Evolutionary conservation across 2,329 filamentous ascomycete species (phyloP).

Genomic region (Pseudogymnoascus sp.): DNA sequence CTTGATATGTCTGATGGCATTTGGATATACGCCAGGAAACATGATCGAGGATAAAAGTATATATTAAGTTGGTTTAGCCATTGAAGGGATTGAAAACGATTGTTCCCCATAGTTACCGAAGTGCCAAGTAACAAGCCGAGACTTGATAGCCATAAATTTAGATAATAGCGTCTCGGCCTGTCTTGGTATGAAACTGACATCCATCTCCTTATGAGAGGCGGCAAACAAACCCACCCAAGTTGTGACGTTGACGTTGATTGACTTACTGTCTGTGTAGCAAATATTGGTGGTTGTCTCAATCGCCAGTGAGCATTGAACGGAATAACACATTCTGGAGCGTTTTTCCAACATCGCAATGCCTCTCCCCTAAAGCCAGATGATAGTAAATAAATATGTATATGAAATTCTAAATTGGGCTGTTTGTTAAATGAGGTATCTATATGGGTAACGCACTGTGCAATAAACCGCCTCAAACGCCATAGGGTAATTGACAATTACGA

Average conservation of each 20-base stretch:
- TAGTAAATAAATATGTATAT: neutral
- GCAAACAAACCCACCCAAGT: neutral
- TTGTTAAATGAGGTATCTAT: neutral
- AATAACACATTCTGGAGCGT: neutral
- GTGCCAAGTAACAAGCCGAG: constrained; percentile 2
- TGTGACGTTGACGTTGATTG: neutral
- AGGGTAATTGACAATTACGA: neutral
- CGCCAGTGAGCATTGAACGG: neutral
- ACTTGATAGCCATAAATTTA: neutral
- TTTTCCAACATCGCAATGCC: neutral
- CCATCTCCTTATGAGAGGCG: neutral
- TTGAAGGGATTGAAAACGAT: neutral
- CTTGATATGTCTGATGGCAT: neutral
- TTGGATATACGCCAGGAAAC: neutral
- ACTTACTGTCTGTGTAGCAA: neutral
- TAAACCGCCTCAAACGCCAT: neutral
- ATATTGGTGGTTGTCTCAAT: neutral
- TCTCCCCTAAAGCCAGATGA: neutral
- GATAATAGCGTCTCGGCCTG: neutral
- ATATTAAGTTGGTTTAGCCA: neutral
- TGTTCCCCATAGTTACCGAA: neutral
- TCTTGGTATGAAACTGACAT: neutral
- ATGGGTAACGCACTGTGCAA: neutral
- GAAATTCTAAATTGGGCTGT: neutral
- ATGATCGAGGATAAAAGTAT: neutral